Percentiles rank a stretch among this genome's conserved stretches.
Conservation (phyloP, 805 yeast species). For the Metschnikowia reukaufii region DNA sequence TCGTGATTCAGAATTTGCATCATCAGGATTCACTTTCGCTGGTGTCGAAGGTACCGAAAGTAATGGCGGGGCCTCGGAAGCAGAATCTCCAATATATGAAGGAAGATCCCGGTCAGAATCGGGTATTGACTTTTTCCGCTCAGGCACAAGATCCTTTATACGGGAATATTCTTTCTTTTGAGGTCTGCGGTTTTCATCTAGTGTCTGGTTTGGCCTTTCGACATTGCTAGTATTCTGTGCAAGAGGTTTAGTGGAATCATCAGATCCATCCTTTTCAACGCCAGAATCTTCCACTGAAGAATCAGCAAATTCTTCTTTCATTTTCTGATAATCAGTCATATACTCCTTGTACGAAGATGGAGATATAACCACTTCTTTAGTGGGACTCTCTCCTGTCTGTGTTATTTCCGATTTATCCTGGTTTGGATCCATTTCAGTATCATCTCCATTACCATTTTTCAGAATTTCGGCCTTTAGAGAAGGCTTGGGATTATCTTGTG, state of each 20-base stretch:
- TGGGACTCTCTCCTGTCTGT: constrained; percentile 6
- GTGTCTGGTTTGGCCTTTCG: too few species aligned
- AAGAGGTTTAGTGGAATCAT: neutral
- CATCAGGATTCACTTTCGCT: too few species aligned
- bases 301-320: constrained; percentile 12
- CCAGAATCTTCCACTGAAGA: neutral
- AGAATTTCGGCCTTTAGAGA: neutral
- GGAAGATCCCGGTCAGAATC: neutral
- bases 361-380: constrained; percentile 10
- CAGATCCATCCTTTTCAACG: neutral
- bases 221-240: too few species aligned
- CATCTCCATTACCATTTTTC: too few species aligned
- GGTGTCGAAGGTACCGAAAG: neutral
- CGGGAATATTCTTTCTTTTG: too few species aligned
- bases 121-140: neutral
- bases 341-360: constrained; percentile 20
- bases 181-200: too few species aligned
- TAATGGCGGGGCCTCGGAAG: constrained; percentile 4
- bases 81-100: constrained; percentile 6
- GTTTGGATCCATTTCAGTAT: neutral
- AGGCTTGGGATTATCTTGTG: too few species aligned
- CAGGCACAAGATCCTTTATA: too few species aligned
- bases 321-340: constrained; percentile 13
- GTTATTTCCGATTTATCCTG: neutral
- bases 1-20: too few species aligned